phyloP scores from a whole-genome alignment of 2,329 filamentous ascomycete species.

The Canariomyces notabilis region DNA sequence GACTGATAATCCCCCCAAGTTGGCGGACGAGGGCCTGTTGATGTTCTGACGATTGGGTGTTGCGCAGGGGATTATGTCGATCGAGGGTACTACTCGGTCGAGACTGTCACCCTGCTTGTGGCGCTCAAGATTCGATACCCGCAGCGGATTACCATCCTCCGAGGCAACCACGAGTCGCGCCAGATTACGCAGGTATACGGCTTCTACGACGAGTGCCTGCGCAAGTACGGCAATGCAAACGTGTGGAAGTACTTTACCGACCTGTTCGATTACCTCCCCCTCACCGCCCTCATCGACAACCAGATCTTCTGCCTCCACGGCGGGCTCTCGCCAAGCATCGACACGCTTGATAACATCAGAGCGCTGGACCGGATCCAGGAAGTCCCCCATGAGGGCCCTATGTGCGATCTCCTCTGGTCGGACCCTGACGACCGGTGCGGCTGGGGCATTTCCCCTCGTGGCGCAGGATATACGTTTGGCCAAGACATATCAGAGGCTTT shows the following conservation, averaged over 20 bases:
- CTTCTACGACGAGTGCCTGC: slow-evolving; percentile 98
- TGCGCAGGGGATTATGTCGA: slow-evolving; percentile 88
- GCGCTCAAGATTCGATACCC: slow-evolving; percentile 98
- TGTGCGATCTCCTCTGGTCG: slow-evolving; percentile 97
- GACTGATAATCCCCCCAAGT: slow-evolving; percentile 16
- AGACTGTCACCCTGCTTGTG: slow-evolving; percentile 94
- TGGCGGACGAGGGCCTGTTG: slow-evolving; percentile 1
- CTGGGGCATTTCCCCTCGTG: slow-evolving; percentile 92
- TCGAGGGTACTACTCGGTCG: slow-evolving; percentile 96
- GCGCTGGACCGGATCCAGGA: slow-evolving; percentile 96
- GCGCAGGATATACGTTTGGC: slow-evolving; percentile 90
- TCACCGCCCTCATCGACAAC: slow-evolving; percentile 96
- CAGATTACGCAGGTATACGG: slow-evolving; percentile 99
- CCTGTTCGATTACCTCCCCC: slow-evolving; percentile 95
- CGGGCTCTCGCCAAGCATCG: slow-evolving; percentile 90
- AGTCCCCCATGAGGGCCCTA: slow-evolving; percentile 95
- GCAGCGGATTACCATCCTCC: slow-evolving; percentile 94
- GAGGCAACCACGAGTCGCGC: slow-evolving; percentile 97
- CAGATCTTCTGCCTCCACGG: slow-evolving; percentile 99
- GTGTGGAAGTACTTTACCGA: slow-evolving; percentile 99
- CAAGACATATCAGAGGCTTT: slow-evolving; percentile 98
- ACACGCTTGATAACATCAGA: slow-evolving; percentile 92
- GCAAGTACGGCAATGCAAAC: slow-evolving; percentile 98
- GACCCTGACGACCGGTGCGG: slow-evolving; percentile 95
- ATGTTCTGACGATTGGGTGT: slow-evolving; percentile 16